phyloP scores from a whole-genome alignment of 2,329 filamentous ascomycete species.

The Pseudogymnoascus sp. region DNA sequence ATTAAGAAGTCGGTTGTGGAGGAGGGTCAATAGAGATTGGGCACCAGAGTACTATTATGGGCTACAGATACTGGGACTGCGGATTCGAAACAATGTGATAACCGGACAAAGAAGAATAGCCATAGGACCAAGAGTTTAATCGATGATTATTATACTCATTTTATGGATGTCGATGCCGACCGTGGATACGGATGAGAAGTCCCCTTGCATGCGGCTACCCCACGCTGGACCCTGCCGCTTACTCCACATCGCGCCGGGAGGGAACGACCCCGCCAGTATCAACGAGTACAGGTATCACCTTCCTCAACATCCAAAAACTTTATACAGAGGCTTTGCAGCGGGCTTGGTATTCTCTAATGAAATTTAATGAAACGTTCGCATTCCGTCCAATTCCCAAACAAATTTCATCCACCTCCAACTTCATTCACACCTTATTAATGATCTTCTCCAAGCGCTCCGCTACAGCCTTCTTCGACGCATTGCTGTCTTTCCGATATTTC shows the following conservation, averaged over 20 bases:
- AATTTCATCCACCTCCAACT: background rate
- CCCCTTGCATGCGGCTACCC: background rate
- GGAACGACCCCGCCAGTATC: background rate
- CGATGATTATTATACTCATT: background rate
- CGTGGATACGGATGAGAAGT: background rate
- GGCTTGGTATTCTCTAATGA: background rate
- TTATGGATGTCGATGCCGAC: background rate
- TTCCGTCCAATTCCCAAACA: background rate
- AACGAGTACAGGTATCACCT: background rate
- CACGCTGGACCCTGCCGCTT: background rate
- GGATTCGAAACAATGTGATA: background rate
- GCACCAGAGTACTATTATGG: background rate
- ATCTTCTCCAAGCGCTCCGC: background rate
- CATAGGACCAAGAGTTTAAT: background rate
- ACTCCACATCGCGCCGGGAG: background rate
- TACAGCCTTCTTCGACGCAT: background rate
- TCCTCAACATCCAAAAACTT: background rate
- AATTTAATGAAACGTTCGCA: background rate
- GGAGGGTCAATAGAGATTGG: constrained; percentile 21
- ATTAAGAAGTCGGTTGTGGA: constrained; percentile 73
- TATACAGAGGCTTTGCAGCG: background rate
- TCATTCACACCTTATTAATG: background rate
- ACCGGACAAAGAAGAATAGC: background rate
- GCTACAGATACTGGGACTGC: background rate
- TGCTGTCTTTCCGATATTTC: background rate